phyloP scores from a whole-genome alignment of 2,329 filamentous ascomycete genomes.

The Aspergillus sp. region DNA sequence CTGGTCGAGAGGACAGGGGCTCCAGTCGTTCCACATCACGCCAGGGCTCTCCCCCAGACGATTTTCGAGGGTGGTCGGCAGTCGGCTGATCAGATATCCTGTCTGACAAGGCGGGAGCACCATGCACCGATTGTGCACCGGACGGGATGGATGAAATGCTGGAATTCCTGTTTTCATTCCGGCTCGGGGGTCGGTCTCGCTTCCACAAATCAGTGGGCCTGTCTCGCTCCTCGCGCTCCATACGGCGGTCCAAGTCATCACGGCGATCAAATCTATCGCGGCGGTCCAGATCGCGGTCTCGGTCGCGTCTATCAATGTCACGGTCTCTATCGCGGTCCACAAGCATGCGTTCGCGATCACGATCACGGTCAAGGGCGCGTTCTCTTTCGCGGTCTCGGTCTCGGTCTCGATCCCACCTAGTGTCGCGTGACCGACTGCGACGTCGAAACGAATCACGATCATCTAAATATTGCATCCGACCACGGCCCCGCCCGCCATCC shows the following conservation, averaged over 20 bases:
- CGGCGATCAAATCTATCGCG: conserved; percentile 32
- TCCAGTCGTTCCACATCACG: conserved; percentile 35
- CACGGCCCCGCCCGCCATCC: conserved; percentile 45
- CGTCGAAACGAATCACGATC: conserved; percentile 45
- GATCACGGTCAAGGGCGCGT: conserved; percentile 33
- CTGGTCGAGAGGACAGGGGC: conserved; percentile 24
- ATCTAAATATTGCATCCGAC: conserved; percentile 40
- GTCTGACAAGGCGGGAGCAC: conserved; percentile 21
- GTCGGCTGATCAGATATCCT: conserved; percentile 24
- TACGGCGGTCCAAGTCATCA: conserved; percentile 33
- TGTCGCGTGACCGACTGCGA: conserved; percentile 46
- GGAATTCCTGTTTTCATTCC: conserved; percentile 29
- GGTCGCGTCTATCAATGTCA: conserved; percentile 13
- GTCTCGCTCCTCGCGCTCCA: conserved; percentile 32
- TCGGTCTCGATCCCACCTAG: conserved; percentile 42
- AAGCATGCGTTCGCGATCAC: conserved; percentile 25
- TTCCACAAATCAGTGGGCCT: conserved; percentile 38
- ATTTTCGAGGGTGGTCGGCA: conserved; percentile 28
- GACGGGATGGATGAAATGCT: conserved; percentile 25
- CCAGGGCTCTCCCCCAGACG: conserved; percentile 25
- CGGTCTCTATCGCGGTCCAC: conserved; percentile 31
- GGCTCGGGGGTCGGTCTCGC: conserved; percentile 39
- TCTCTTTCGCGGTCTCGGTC: conserved; percentile 38
- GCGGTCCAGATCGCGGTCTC: conserved; percentile 34
- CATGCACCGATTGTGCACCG: conserved; percentile 9